Base-by-base conservation (phyloP, 495 filamentous ascomycete genomes). In the Aspergillus sclerotiicarbonarius region DNA sequence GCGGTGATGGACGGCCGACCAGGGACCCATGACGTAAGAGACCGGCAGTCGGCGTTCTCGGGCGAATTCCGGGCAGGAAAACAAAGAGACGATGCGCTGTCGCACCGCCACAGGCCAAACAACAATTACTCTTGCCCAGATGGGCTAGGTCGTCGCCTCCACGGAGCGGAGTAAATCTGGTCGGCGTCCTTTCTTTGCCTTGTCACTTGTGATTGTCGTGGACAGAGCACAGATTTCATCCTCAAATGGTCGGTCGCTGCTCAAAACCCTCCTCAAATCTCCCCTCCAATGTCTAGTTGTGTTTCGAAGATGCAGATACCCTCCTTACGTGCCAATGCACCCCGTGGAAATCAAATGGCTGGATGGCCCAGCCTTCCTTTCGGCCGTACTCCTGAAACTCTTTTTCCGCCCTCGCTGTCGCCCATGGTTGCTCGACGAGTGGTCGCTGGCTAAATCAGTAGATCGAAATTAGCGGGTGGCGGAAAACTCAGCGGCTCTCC, bases 401-500 rank as follows among this genome's bases (percentile, higher is more conserved):
- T 21, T 46, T 10, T 18, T 31, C 31, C 3, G 47, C 13, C 8
- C 46, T 20, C 7, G 47, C 16, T 15, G 16, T 18, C 12, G 47
- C n/a, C 53, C 53, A 55, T 21, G 44, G 44, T 56, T 21, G 32
- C 16, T 30, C 44, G n/a, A 15, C 15, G 47, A 32, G n/a, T 50
- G 46, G 46, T 1, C 6, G 9, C 20, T 15, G 25, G n/a, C 31
- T n/a, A 16, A 47, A 31, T 39, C 53, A 47, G 53, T 53, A 44
- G 50, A 47, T 47, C 16, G 44, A 29, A 44, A 15, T 37, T 52
- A 54, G 52, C 37, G 46, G 46, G 58, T 60, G 58, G 58, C 39
- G 52, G 58, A 56, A 55, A 56, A 51, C 25, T 39, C 58, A 51
- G 29, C 19, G 51, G 33, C 52, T 51, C 41, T 60, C 53, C 54